phyloP scores from a whole-genome alignment of 106 monocot species.

The Phalaenopsis aphrodite region DNA sequence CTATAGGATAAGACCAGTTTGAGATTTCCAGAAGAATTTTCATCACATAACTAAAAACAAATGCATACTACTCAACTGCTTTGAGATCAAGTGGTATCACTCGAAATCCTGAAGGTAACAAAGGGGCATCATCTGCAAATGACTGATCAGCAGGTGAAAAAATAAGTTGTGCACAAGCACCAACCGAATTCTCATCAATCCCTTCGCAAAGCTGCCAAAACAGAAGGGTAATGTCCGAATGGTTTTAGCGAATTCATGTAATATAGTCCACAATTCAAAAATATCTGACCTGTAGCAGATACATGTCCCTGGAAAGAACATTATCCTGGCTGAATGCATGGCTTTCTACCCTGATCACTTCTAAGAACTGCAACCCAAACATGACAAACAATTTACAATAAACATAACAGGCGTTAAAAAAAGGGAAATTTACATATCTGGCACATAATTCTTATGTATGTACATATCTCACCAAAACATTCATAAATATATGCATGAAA shows the following conservation, averaged over 20 bases:
- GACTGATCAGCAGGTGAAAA: constrained; percentile 94
- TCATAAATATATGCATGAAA: too few relatives aligned
- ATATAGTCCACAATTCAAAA: neutral
- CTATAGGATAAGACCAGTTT: neutral
- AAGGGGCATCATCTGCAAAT: constrained; percentile 73
- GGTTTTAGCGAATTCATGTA: neutral
- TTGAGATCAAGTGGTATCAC: constrained; percentile 83
- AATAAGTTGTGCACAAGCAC: constrained; percentile 79
- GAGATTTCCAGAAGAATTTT: too few relatives aligned
- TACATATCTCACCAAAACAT: too few relatives aligned
- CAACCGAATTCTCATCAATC: constrained; percentile 65
- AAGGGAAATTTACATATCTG: too few relatives aligned
- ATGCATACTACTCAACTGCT: constrained; percentile 26
- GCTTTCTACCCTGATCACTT: constrained; percentile 87
- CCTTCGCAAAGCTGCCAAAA: constrained; percentile 75
- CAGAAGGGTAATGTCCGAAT: neutral
- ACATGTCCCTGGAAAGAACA: constrained; percentile 63
- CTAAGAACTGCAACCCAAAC: constrained; percentile 53
- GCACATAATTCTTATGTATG: too few relatives aligned
- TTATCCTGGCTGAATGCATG: constrained; percentile 65
- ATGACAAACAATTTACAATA: neutral
- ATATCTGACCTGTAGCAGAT: constrained; percentile 64
- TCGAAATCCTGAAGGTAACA: constrained; percentile 90
- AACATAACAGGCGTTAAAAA: neutral
- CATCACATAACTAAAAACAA: neutral